Evolutionary conservation across 2,329 filamentous ascomycete species (phyloP), one percentile per base, ranked within the genome.

Genomic region (Trichophyton benhamiae): DNA sequence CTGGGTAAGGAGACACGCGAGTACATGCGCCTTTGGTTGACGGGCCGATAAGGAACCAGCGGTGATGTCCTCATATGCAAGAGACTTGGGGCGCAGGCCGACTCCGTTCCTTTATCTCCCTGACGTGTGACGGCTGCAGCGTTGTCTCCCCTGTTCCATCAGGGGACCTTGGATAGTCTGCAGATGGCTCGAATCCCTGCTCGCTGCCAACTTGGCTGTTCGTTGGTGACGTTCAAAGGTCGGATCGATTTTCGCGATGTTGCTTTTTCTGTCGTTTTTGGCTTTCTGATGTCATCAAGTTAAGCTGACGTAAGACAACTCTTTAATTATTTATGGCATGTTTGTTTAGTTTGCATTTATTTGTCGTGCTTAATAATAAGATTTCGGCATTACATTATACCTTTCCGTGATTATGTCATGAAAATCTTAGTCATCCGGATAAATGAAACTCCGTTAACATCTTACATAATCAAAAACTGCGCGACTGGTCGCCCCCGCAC

Each of bases 401-500:
- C 22, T 11, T 3, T 27, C 11, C 46, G 46, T 25, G 22, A 7
- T 25, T 27, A 25, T 3, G 4, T 30, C 7, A 25, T 3, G 2
- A 3, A 6, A 13, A 27, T 6, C 1, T 27, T 27, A 27, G 8
- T 52, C 22, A 52, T 52, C 41, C 13, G 27, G 52, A 55, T 55
- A 55, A 55, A 33, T 11, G 2, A 33, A 9, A 6, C 1, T 1
- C 25, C 15, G 3, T 7, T 5, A 33, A 6, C 27, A 13, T 30
- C 15, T 55, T 55, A 55, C 27, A 4, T 55, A 55, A 55, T n/a
- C 27, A 36, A 1, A 0, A 49, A 49, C 36, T 42, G 66, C 73
- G 60, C 57, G 49, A 7, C 0, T 67, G 70, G 72, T 66, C 25
- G 59, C 27, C 66, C 22, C 60, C 41, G 65, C 27, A 27, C 48